These are phyloP conservation scores for Zoysia pacifica DNA, from an alignment of 176 grass and related monocot species.

Conservation along the genomic window DNA sequence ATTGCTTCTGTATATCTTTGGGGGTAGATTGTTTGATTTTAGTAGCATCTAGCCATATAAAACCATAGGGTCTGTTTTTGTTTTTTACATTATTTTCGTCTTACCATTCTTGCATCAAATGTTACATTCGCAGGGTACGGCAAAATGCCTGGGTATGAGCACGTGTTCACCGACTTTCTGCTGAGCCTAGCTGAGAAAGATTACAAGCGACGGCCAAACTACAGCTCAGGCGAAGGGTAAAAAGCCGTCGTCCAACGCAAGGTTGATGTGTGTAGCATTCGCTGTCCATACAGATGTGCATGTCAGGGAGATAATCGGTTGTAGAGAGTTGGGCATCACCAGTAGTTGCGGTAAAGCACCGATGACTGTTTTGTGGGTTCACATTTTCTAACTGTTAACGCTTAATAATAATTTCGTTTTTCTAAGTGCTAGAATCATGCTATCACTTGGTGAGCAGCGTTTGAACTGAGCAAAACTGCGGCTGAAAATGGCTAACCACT, in stretches of 20 bases:
- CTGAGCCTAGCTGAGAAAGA: slow-evolving; percentile 65
- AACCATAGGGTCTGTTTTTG: neutral
- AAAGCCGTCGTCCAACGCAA: neutral
- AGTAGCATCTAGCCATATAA: neutral
- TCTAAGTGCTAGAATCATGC: neutral
- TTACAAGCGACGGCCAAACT: slow-evolving; percentile 55
- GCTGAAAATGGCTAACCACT: neutral
- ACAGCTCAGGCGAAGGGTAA: slow-evolving; percentile 43
- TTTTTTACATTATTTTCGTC: slow-evolving; percentile 15
- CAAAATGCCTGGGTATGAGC: slow-evolving; percentile 98
- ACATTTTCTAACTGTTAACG: slow-evolving; percentile 30
- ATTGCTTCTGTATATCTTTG: slow-evolving; percentile 8
- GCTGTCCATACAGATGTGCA: slow-evolving; percentile 39
- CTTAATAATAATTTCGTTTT: slow-evolving; percentile 17
- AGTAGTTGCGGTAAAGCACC: slow-evolving; percentile 39
- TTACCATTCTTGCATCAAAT: neutral
- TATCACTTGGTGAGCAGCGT: neutral
- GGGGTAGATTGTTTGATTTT: slow-evolving; percentile 21
- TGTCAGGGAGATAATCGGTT: slow-evolving; percentile 15
- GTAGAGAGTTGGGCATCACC: slow-evolving; percentile 37
- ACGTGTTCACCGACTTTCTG: slow-evolving; percentile 87
- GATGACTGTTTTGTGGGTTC: slow-evolving; percentile 33
- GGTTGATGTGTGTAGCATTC: slow-evolving; percentile 12
- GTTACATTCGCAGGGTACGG: slow-evolving; percentile 64
- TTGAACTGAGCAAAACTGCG: neutral